These are phyloP conservation scores for Agrocybe chaxingu DNA, from an alignment of 768 basidiomycete genomes.

Conservation along the genomic window DNA sequence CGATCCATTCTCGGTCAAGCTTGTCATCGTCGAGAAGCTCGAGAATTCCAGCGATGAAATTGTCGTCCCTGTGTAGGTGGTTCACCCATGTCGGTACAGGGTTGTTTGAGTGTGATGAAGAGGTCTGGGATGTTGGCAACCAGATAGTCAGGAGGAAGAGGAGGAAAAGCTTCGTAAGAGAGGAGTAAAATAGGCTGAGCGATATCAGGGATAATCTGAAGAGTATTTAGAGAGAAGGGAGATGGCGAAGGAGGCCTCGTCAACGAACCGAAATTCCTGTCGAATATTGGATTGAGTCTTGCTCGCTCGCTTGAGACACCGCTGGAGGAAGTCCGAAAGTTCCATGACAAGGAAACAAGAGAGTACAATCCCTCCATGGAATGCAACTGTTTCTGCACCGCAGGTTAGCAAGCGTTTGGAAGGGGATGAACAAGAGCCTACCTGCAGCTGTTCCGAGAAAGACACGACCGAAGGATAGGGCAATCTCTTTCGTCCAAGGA, in stretches of 20 bases:
- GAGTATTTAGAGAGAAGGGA: constrained; percentile 28
- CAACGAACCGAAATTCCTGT: constrained; percentile 6
- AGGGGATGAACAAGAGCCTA: constrained; percentile 31
- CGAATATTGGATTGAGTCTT: not conserved
- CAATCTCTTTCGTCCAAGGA: no score
- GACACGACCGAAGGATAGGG: no score
- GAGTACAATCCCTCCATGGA: no score
- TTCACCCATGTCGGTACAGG: constrained; percentile 23
- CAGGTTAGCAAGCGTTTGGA: no score
- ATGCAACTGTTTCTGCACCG: constrained; percentile 20
- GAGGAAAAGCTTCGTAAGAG: constrained; percentile 79
- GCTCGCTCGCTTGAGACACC: constrained; percentile 7
- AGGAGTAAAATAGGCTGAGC: constrained; percentile 63
- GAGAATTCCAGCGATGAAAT: constrained; percentile 37
- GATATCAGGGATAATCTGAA: constrained; percentile 1
- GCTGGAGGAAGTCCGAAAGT: not conserved
- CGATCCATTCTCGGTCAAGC: constrained; percentile 79
- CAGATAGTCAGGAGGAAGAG: constrained; percentile 82
- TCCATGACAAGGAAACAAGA: no score
- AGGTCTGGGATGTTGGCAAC: constrained; percentile 45
- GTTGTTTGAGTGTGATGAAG: constrained; percentile 20
- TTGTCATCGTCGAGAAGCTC: constrained; percentile 68
- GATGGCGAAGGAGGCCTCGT: no score
- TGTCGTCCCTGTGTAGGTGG: constrained; percentile 24
- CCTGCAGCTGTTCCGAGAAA: constrained; percentile 37